Evolutionary conservation across 768 basidiomycete species (phyloP).

Genomic region (Pisolithus microcarpus): DNA sequence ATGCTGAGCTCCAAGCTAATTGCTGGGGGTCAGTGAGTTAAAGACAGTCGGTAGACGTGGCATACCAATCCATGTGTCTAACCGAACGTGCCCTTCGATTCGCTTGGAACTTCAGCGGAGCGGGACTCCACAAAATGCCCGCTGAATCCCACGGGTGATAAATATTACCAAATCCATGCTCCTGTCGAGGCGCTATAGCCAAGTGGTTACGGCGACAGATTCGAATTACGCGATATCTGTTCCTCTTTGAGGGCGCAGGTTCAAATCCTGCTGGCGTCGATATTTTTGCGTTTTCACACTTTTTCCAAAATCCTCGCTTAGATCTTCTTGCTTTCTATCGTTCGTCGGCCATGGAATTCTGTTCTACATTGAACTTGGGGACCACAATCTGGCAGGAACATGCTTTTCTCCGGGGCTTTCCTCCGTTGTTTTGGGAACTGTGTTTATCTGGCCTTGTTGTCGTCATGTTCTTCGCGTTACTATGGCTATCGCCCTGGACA

Average conservation of each 20-base stretch:
- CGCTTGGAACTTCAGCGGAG: too few relatives aligned
- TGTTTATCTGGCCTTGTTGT: not conserved
- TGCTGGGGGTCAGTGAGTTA: not conserved
- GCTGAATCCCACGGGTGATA: too few relatives aligned
- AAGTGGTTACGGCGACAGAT: constrained; percentile 77
- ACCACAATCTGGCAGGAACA: too few relatives aligned
- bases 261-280: constrained; percentile 37
- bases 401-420: too few relatives aligned
- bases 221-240: constrained; percentile 39
- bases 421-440: too few relatives aligned
- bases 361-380: too few relatives aligned
- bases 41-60: not conserved
- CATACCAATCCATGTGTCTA: constrained; percentile 42
- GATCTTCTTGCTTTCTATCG: not conserved
- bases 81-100: too few relatives aligned
- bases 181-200: constrained; percentile 46
- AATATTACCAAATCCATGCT: too few relatives aligned
- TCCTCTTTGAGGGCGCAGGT: constrained; percentile 36
- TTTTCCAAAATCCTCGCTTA: not conserved
- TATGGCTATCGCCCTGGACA: constrained; percentile 4
- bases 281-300: constrained; percentile 4
- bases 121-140: too few relatives aligned
- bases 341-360: not conserved
- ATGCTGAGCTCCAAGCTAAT: constrained; percentile 71
- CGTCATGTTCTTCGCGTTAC: not conserved